Conservation (phyloP, 495 filamentous ascomycete species). For the Penicillium samsonianum region DNA sequence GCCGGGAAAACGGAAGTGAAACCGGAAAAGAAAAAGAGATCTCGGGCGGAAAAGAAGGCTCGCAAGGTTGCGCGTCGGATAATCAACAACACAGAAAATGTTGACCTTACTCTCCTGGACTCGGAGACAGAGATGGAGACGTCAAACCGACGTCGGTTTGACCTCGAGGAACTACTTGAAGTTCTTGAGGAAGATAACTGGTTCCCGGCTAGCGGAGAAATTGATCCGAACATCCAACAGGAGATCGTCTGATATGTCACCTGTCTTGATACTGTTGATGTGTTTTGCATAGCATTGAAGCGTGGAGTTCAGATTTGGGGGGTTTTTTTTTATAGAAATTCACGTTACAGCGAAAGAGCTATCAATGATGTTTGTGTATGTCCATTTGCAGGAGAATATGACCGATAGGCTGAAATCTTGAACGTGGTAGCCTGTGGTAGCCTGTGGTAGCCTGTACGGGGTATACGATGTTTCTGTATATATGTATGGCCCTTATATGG, state of each 20-base stretch:
- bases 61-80: background rate
- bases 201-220: conserved; percentile 41
- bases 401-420: background rate
- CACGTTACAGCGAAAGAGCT: background rate
- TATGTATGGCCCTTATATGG: background rate
- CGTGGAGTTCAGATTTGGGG: background rate
- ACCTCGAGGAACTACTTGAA: conserved; percentile 26
- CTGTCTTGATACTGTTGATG: background rate
- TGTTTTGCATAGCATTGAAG: conserved; percentile 5
- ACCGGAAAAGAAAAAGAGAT: conserved; percentile 1
- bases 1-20: background rate
- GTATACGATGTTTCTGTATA: background rate
- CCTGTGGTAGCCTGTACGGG: background rate
- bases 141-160: conserved; percentile 6
- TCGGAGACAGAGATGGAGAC: conserved; percentile 6
- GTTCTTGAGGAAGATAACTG: conserved; percentile 46
- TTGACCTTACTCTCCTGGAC: conserved; percentile 38
- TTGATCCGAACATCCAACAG: conserved; percentile 36
- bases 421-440: background rate
- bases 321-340: background rate
- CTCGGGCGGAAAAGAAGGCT: background rate
- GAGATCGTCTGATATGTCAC: conserved; percentile 4
- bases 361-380: background rate
- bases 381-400: background rate
- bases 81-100: conserved; percentile 21